Conservation (phyloP, 345 rosid genomes). For the Garcia nutans region DNA sequence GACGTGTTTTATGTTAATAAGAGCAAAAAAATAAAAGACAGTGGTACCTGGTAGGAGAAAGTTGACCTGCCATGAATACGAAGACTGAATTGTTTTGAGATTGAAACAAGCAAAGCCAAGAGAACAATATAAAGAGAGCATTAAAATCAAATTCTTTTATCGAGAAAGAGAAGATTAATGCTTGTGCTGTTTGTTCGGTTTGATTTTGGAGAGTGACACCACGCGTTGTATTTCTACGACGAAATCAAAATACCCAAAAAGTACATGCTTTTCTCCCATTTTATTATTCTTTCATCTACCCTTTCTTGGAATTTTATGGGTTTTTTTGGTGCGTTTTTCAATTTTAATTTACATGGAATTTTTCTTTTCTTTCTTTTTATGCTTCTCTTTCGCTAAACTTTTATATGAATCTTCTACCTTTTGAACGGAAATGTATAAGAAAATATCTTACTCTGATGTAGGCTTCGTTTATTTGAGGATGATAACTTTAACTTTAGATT, state of each 20-base stretch:
- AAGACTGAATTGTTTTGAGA: constrained; percentile 32
- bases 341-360: no score
- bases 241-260: constrained; percentile 20
- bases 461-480: no score
- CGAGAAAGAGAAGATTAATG: constrained; percentile 21
- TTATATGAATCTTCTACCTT: no score
- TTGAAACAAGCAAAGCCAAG: background rate
- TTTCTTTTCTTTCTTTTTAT: no score
- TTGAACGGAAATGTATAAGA: no score
- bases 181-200: constrained; percentile 22
- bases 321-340: background rate
- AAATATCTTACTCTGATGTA: no score
- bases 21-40: background rate
- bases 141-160: background rate
- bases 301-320: constrained; percentile 16
- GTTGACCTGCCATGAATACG: constrained; percentile 25
- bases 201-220: constrained; percentile 30
- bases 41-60: constrained; percentile 30
- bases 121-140: background rate
- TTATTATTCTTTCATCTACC: background rate
- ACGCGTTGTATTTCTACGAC: constrained; percentile 22
- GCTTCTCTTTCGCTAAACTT: no score
- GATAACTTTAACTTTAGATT: no score
- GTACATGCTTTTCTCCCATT: background rate
- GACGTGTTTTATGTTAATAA: constrained; percentile 5